Conservation (phyloP, 208 protist genomes). For the Balamuthia mandrillaris region DNA sequence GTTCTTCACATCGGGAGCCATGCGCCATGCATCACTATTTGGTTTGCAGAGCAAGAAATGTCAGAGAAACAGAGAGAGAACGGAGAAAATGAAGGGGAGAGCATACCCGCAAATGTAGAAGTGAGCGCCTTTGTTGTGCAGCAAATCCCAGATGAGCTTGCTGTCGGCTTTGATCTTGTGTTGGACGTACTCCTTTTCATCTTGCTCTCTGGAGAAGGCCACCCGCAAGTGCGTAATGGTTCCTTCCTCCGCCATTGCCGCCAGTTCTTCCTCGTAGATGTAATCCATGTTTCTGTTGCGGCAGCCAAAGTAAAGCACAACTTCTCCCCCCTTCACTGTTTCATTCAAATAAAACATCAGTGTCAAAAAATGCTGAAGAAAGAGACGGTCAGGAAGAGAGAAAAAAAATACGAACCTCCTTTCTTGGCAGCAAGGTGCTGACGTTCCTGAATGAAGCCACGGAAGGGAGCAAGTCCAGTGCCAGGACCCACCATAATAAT, state of each 20-base stretch:
- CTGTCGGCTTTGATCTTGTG: conserved; percentile 35
- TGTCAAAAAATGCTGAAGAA: background rate
- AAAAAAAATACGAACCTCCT: background rate
- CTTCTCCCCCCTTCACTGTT: background rate
- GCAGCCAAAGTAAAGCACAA: conserved; percentile 62
- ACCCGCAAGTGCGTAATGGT: conserved; percentile 10
- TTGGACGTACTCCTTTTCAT: conserved; percentile 55
- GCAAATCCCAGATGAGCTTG: conserved; percentile 31
- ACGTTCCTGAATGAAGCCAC: conserved; percentile 57
- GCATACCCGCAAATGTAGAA: conserved; percentile 39
- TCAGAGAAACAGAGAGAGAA: background rate
- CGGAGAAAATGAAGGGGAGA: background rate
- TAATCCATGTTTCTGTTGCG: conserved; percentile 47
- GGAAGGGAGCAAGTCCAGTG: conserved; percentile 61
- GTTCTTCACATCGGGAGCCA: background rate
- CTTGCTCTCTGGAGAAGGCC: conserved; percentile 48
- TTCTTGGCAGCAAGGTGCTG: conserved; percentile 1
- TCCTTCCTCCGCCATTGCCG: background rate
- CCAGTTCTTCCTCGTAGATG: conserved; percentile 54
- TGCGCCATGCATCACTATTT: conserved; percentile 13
- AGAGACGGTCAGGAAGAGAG: background rate
- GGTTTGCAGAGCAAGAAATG: background rate
- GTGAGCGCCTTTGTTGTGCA: conserved; percentile 27
- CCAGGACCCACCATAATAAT: conserved; percentile 67
- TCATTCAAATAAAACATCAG: conserved; percentile 46